Evolutionary conservation across 805 yeast genomes (phyloP).

Genomic region (Candida namnaoensis): DNA sequence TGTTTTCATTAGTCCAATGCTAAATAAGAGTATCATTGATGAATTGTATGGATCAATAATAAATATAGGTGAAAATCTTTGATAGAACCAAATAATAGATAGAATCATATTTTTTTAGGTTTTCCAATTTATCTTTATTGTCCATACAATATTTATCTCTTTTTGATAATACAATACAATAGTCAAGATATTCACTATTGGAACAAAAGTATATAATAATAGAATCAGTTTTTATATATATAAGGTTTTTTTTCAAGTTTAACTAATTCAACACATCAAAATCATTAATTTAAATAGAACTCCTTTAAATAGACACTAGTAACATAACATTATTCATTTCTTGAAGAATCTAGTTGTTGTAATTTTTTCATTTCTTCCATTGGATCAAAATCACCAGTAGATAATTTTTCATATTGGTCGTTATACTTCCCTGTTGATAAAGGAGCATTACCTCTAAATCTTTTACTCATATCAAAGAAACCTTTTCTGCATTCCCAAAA

Average conservation of each 20-base stretch:
- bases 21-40: constrained; percentile 35
- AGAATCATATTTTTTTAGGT: too few species aligned
- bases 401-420: constrained; percentile 72
- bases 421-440: constrained; percentile 89
- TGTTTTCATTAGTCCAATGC: constrained; percentile 67
- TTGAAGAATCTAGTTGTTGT: constrained; percentile 46
- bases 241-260: too few species aligned
- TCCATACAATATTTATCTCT: too few species aligned
- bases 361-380: constrained; percentile 72
- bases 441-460: constrained; percentile 92
- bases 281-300: too few species aligned
- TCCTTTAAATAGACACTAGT: too few species aligned
- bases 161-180: too few species aligned
- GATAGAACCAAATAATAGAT: not conserved
- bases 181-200: too few species aligned
- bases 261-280: too few species aligned
- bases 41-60: constrained; percentile 31
- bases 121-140: too few species aligned
- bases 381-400: constrained; percentile 77
- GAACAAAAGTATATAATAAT: too few species aligned
- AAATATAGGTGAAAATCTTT: constrained; percentile 19
- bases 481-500: constrained; percentile 90
- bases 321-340: constrained; percentile 16
- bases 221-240: too few species aligned
- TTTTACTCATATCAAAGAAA: constrained; percentile 80